Evolutionary conservation across 2,329 filamentous ascomycete species (phyloP), one percentile per base, ranked within the genome.

Genomic region (Monilinia polystroma): DNA sequence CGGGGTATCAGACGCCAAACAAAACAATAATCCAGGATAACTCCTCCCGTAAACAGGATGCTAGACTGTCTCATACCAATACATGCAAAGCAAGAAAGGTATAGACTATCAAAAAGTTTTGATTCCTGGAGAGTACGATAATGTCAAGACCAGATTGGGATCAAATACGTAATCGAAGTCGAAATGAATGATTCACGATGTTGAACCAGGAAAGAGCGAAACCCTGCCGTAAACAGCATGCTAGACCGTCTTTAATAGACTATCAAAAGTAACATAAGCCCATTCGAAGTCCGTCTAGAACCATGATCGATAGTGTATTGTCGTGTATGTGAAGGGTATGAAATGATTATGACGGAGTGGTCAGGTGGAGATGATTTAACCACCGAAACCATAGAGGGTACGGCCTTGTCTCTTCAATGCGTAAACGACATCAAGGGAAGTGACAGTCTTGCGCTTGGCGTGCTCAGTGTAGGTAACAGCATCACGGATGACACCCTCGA

Each of bases 391-490:
- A 80, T 88, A 88, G 63, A 89, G 84, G 74, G 86, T 88, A 71
- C 83, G 84, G 76, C 86, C 86, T 80, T 88, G 86, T 77, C 86
- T 81, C 83, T 88, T 88, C 72, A 88, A 81, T 57, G 86, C 86
- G 76, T 88, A 88, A 78, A 88, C 85, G 57, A 88, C 86, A 73
- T 88, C 85, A 68, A 88, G 83, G 6, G 85, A 87, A 58, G 85
- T 88, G 78, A 89, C 86, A 41, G 86, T 89, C 85, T 89, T 89
- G 81, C 89, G 86, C 87, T 92, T 91, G 80, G 88, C 88, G 85
- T 92, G 89, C 83, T 92, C 89, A 74, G 72, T 71, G 54, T 70
- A 70, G 52, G 69, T 70, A 32, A 70, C 70, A 54, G 69, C 68
- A 74, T 88, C 85, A 71, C 87, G 84, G 78, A 92, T 92, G 80